A percentile compares a stretch with the other conserved stretches of the same genome.
phyloP scores from a whole-genome alignment of 2,329 filamentous ascomycete species.

The Phyllosticta paracitricarpa region DNA sequence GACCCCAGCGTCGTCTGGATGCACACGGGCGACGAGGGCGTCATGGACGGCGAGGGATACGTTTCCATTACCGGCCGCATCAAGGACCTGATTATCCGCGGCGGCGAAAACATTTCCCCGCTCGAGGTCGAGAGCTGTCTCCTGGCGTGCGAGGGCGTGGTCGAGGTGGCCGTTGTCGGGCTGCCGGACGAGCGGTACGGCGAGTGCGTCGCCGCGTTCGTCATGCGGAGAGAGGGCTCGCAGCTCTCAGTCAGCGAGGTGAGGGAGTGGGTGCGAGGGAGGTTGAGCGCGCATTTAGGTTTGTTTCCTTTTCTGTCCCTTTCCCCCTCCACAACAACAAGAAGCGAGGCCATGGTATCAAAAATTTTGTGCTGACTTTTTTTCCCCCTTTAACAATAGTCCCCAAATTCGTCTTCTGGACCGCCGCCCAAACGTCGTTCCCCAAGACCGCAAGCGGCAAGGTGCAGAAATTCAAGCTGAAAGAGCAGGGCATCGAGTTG shows the following conservation, averaged over 20 bases:
- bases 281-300: slow-evolving; percentile 62
- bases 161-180: slow-evolving; percentile 74
- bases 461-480: slow-evolving; percentile 87
- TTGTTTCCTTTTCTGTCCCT: slow-evolving; percentile 18
- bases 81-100: slow-evolving; percentile 91
- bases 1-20: slow-evolving; percentile 60
- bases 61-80: slow-evolving; percentile 82
- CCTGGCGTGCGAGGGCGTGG: slow-evolving; percentile 58
- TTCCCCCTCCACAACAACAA: not conserved
- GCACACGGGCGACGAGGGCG: slow-evolving; percentile 84
- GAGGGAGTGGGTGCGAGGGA: slow-evolving; percentile 59
- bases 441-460: slow-evolving; percentile 96
- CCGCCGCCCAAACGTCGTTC: slow-evolving; percentile 32
- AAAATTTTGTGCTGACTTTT: too few species aligned
- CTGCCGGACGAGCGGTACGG: slow-evolving; percentile 74
- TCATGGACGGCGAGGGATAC: slow-evolving; percentile 74
- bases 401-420: slow-evolving; percentile 84
- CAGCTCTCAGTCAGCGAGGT: slow-evolving; percentile 49
- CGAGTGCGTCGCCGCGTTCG: slow-evolving; percentile 77
- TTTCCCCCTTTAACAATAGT: slow-evolving; percentile 33
- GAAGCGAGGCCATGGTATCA: too few species aligned
- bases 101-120: slow-evolving; percentile 92
- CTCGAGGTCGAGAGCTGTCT: slow-evolving; percentile 86
- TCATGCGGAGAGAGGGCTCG: slow-evolving; percentile 43
- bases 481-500: slow-evolving; percentile 50